A percentile compares a stretch with the other conserved stretches of the same genome.
Conservation (phyloP, 306 rosid species). For the Acacia confusa region DNA sequence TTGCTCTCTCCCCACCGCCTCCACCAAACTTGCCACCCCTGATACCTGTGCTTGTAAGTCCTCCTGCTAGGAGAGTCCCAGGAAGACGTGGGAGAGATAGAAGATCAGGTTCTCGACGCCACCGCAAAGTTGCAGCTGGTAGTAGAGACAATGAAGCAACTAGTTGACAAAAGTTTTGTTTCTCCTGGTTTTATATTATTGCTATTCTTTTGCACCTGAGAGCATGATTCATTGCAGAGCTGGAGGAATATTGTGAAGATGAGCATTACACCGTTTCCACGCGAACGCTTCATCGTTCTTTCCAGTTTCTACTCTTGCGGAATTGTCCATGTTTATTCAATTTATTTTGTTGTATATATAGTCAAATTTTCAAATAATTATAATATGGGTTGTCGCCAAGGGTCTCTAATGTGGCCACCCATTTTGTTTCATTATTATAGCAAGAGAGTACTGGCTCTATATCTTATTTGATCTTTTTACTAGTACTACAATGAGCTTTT, state of each 20-base stretch:
- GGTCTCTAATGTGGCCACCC: slow-evolving; percentile 33
- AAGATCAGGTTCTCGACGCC: slow-evolving; percentile 61
- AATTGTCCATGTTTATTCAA: slow-evolving; percentile 35
- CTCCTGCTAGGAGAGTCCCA: slow-evolving; percentile 46
- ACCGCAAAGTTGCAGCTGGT: slow-evolving; percentile 68
- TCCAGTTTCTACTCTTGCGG: slow-evolving; percentile 26
- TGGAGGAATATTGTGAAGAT: slow-evolving; percentile 45
- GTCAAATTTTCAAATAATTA: slow-evolving; percentile 42
- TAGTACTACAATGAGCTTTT: not conserved
- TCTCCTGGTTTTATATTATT: slow-evolving; percentile 29
- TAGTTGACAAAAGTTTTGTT: slow-evolving; percentile 51
- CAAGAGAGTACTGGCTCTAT: slow-evolving; percentile 27
- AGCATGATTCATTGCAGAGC: slow-evolving; percentile 35
- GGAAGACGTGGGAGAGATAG: slow-evolving; percentile 64
- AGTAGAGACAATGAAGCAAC: slow-evolving; percentile 39
- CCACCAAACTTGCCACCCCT: slow-evolving; percentile 30
- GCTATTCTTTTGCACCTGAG: slow-evolving; percentile 39
- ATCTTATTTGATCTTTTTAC: slow-evolving; percentile 7
- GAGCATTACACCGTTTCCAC: slow-evolving; percentile 40
- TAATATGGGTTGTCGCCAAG: slow-evolving; percentile 45
- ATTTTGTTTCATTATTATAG: slow-evolving; percentile 36
- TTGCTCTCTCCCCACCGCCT: slow-evolving; percentile 35
- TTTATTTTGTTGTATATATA: slow-evolving; percentile 65
- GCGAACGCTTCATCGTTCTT: slow-evolving; percentile 34
- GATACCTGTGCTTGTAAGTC: slow-evolving; percentile 21